These are phyloP conservation scores for Nigrospora oryzae DNA, from an alignment of 2,329 filamentous ascomycete species.

Conservation along the genomic window DNA sequence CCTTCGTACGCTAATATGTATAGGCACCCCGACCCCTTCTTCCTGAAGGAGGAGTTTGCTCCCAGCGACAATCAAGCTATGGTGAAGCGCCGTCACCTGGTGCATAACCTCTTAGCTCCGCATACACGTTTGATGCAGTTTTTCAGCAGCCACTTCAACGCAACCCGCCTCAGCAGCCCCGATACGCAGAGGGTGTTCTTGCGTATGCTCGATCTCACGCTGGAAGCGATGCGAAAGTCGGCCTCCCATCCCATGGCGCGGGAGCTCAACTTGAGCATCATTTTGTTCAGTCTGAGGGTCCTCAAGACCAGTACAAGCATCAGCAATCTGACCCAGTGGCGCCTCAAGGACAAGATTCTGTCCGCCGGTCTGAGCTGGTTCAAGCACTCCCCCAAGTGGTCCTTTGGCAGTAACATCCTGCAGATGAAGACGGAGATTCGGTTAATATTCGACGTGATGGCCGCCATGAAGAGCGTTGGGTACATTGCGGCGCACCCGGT, in stretches of 20 bases:
- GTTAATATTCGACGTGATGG: constrained; percentile 66
- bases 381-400: constrained; percentile 74
- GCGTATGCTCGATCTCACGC: constrained; percentile 70
- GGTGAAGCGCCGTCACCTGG: constrained; percentile 65
- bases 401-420: constrained; percentile 86
- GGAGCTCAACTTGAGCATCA: constrained; percentile 83
- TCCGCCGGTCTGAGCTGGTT: constrained; percentile 90
- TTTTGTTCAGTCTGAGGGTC: constrained; percentile 75
- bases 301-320: constrained; percentile 64
- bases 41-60: constrained; percentile 82
- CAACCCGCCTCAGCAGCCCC: constrained; percentile 74
- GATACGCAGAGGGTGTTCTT: constrained; percentile 77
- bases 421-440: constrained; percentile 90
- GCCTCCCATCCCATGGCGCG: constrained; percentile 77
- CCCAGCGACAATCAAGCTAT: constrained; percentile 76
- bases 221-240: constrained; percentile 64
- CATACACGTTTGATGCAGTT: constrained; percentile 84
- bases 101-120: constrained; percentile 77
- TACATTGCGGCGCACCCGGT: constrained; percentile 45
- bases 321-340: constrained; percentile 59
- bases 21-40: constrained; percentile 78
- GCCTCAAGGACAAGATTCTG: constrained; percentile 80
- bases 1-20: neutral
- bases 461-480: constrained; percentile 55
- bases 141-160: constrained; percentile 89